Evolutionary conservation across 176 grass and related monocot genomes (phyloP), one percentile per base, ranked within the genome.

Genomic region (Typha latifolia): DNA sequence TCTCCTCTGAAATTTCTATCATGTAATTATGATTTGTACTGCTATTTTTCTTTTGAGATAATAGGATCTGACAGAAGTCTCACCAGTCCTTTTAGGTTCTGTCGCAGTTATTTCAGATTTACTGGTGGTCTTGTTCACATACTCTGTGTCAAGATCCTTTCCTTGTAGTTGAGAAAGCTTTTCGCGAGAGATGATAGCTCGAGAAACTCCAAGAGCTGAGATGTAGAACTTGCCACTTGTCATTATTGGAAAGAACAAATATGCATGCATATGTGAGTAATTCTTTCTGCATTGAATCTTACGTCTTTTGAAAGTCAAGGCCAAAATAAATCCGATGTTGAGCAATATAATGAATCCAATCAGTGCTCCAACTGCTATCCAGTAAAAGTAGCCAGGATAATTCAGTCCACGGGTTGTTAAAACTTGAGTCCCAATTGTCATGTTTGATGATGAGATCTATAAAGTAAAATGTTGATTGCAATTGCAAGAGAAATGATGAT

Each of bases 111-210:
- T 62, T 18, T 43, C 20, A 12, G 81, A 49, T 76, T 14, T 18
- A 19, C 32, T 81, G 29, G 61, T 70, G 23, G 59, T 69, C 10
- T 63, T 20, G 55, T 66, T 69, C 43, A 48, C 23, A 7, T 4
- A 29, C 13, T 72, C 32, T 1, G 23, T 55, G 18, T 23, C 47
- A 64, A 64, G 48, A 14, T 72, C 77, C 52, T 21, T 80, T 48
- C 66, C 51, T 61, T 71, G 64, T 23, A 78, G 34, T 29, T 20
- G 78, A 34, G 22, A 47, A 43, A 80, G 57, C 32, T 86, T 90
- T 74, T 80, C 74, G 48, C 14, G 53, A 65, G 87, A 90, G 14
- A 90, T 78, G 55, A 90, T 86, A 71, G 83, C 77, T 49, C 29
- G 49, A 67, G 77, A 86, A 65, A 69, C 66, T 57, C 69, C 83